Conservation (phyloP, 2,329 filamentous ascomycete species). For the Berkeleyomyces basicola region DNA sequence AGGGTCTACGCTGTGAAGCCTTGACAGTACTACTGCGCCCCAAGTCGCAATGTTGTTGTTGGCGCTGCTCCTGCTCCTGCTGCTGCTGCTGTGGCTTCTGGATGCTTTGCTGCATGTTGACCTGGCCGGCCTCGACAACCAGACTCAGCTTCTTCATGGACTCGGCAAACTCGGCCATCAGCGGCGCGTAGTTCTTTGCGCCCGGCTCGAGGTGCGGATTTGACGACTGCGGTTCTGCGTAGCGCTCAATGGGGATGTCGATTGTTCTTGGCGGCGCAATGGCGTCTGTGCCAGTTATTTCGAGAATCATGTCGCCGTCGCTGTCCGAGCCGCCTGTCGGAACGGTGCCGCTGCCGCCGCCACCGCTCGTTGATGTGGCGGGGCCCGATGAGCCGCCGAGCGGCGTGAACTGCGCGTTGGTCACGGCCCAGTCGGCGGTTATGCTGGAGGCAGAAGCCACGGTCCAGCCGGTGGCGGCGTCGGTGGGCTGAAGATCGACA, state of each 20-base stretch:
- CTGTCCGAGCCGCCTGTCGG: slow-evolving; percentile 1
- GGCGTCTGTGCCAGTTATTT: slow-evolving; percentile 7
- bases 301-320: slow-evolving; percentile 6
- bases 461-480: slow-evolving; percentile 26
- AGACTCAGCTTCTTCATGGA: slow-evolving; percentile 38
- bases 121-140: slow-evolving; percentile 36
- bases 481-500: slow-evolving; percentile 34
- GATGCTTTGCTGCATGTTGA: slow-evolving; percentile 22
- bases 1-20: neutral
- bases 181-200: slow-evolving; percentile 28
- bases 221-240: slow-evolving; percentile 4
- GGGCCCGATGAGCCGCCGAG: slow-evolving; percentile 23
- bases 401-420: slow-evolving; percentile 28
- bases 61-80: slow-evolving; percentile 6
- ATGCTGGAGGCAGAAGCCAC: slow-evolving; percentile 58
- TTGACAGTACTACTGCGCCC: neutral
- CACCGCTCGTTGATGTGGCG: slow-evolving; percentile 34
- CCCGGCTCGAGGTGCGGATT: slow-evolving; percentile 16
- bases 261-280: neutral
- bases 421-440: slow-evolving; percentile 53
- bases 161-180: slow-evolving; percentile 41
- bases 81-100: slow-evolving; percentile 12
- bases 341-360: slow-evolving; percentile 15
- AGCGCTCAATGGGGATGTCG: neutral
- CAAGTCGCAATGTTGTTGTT: slow-evolving; percentile 5